Evolutionary conservation across 495 filamentous ascomycete genomes (phyloP).

Genomic region (Baudoinia panamericana): DNA sequence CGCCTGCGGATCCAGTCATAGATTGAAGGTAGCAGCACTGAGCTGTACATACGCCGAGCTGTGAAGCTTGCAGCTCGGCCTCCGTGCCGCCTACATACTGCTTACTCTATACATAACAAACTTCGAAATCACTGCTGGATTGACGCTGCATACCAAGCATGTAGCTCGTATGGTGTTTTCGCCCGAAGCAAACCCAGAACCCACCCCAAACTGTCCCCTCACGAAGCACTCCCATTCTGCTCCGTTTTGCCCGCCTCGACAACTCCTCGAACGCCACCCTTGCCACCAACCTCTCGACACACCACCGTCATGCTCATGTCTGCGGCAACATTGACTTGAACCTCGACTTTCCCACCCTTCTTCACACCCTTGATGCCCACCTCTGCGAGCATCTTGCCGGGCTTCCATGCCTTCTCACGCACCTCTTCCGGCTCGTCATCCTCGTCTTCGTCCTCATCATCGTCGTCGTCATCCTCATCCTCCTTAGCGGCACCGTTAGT

Average conservation of each 20-base stretch:
- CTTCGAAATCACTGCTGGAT: too few species aligned
- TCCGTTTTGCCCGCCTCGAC: slow-evolving; percentile 30
- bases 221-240: slow-evolving; percentile 12
- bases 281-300: slow-evolving; percentile 70
- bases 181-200: too few species aligned
- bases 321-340: slow-evolving; percentile 70
- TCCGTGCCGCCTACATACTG: too few species aligned
- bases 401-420: slow-evolving; percentile 85
- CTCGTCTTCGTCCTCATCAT: slow-evolving; percentile 47
- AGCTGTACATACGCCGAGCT: too few species aligned
- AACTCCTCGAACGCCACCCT: slow-evolving; percentile 67
- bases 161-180: too few species aligned
- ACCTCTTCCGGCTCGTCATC: slow-evolving; percentile 80
- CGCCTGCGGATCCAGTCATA: too few species aligned
- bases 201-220: too few species aligned
- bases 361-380: slow-evolving; percentile 67
- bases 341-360: slow-evolving; percentile 83
- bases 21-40: too few species aligned
- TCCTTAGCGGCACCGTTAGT: slow-evolving; percentile 42
- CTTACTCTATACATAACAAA: too few species aligned
- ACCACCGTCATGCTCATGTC: slow-evolving; percentile 69
- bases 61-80: too few species aligned
- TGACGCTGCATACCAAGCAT: too few species aligned
- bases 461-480: slow-evolving; percentile 55
- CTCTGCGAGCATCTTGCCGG: slow-evolving; percentile 72